Conservation (phyloP, 148 eudicot genomes). For the Mesembryanthemum crystallinum region DNA sequence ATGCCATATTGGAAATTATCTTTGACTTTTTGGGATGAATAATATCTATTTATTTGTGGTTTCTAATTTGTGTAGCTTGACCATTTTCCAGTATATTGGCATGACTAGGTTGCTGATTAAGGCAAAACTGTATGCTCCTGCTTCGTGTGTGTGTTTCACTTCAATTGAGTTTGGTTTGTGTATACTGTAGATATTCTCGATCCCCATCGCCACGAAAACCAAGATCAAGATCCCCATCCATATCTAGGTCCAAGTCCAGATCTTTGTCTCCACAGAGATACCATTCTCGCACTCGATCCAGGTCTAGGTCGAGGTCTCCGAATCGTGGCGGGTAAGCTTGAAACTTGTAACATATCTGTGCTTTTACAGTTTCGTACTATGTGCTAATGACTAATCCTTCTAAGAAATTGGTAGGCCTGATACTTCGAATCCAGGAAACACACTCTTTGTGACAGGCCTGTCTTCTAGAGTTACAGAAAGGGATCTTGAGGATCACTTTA, state of each 20-base stretch:
- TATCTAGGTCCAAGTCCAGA: conserved; percentile 52
- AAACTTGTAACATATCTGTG: conserved; percentile 10
- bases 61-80: too few species aligned
- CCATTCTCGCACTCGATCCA: conserved; percentile 45
- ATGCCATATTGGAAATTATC: neutral
- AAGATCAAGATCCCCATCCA: conserved; percentile 49
- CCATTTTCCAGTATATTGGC: neutral
- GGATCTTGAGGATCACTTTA: conserved; percentile 88
- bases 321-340: conserved; percentile 64
- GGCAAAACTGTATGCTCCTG: neutral
- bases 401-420: conserved; percentile 48
- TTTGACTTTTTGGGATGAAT: neutral
- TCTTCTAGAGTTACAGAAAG: conserved; percentile 90
- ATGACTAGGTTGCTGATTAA: neutral
- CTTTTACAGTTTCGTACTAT: neutral
- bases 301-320: conserved; percentile 46
- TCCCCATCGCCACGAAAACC: conserved; percentile 65
- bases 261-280: conserved; percentile 56
- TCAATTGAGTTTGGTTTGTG: neutral
- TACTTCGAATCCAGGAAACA: conserved; percentile 64
- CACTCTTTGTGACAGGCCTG: conserved; percentile 92
- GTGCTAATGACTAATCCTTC: conserved; percentile 10
- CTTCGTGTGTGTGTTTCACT: neutral
- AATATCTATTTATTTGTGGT: neutral
- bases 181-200: conserved; percentile 41